Evolutionary conservation across 2,329 filamentous ascomycete species (phyloP).

Genomic region (Scleromitrula shiraiana): DNA sequence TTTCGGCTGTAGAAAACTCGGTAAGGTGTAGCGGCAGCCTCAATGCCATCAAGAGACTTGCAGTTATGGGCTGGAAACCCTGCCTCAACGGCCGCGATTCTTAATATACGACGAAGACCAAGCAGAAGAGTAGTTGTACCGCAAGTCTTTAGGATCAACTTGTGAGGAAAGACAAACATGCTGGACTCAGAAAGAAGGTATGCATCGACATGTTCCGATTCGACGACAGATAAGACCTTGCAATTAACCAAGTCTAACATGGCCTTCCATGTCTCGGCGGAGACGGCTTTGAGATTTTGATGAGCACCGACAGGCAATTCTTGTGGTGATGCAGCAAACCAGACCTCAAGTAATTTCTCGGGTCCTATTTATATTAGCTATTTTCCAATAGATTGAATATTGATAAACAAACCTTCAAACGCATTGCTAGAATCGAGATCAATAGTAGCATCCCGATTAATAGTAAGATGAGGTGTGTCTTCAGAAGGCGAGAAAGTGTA

Average conservation of each 20-base stretch:
- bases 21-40: constrained; percentile 77
- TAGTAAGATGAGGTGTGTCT: constrained; percentile 83
- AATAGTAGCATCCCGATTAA: constrained; percentile 89
- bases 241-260: constrained; percentile 99
- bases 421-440: constrained; percentile 93
- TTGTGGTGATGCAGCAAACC: constrained; percentile 79
- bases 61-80: constrained; percentile 81
- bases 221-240: constrained; percentile 90
- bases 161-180: constrained; percentile 99
- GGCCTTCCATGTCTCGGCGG: constrained; percentile 79
- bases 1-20: constrained; percentile 98
- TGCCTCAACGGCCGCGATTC: constrained; percentile 79
- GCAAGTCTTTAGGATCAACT: constrained; percentile 96
- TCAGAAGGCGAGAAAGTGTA: constrained; percentile 77
- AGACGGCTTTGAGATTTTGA: constrained; percentile 73
- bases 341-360: constrained; percentile 96
- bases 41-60: constrained; percentile 55
- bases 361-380: constrained; percentile 50
- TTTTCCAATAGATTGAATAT: not conserved
- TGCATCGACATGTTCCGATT: constrained; percentile 89
- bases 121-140: constrained; percentile 90
- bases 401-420: constrained; percentile 71
- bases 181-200: constrained; percentile 97
- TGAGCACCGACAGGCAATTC: constrained; percentile 63
- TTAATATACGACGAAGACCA: constrained; percentile 81